Conservation (phyloP, 345 rosid genomes). For the Erucastrum elatum region DNA sequence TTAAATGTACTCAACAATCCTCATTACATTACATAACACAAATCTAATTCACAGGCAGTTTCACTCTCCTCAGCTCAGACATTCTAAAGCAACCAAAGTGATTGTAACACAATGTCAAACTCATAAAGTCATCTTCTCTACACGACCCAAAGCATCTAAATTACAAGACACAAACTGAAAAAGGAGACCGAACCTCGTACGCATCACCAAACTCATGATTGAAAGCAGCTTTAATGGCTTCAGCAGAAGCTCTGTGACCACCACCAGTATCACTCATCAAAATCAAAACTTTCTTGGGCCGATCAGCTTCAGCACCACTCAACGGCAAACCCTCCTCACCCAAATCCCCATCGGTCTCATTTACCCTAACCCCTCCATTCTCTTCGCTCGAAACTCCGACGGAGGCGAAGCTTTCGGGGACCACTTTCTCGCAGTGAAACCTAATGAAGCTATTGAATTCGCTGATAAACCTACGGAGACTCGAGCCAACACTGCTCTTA, state of each 20-base stretch:
- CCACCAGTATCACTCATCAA: slow-evolving; percentile 99
- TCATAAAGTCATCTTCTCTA: not conserved
- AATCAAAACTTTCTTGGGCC: slow-evolving; percentile 80
- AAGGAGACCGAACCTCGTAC: slow-evolving; percentile 57
- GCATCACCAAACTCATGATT: slow-evolving; percentile 79
- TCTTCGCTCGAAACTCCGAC: slow-evolving; percentile 51
- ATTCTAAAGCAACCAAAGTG: not conserved
- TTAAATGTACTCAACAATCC: slow-evolving; percentile 22
- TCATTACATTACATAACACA: not conserved
- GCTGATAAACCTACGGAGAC: slow-evolving; percentile 46
- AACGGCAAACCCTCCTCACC: slow-evolving; percentile 59
- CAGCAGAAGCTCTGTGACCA: slow-evolving; percentile 97
- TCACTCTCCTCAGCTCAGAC: too few species aligned
- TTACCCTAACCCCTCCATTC: slow-evolving; percentile 50
- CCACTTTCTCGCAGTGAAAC: slow-evolving; percentile 70
- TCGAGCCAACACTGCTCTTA: slow-evolving; percentile 43
- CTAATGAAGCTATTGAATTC: slow-evolving; percentile 70
- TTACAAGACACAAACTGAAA: too few species aligned
- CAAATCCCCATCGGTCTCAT: slow-evolving; percentile 47
- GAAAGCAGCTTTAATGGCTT: slow-evolving; percentile 93
- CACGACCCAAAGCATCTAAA: too few species aligned
- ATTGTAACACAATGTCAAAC: not conserved
- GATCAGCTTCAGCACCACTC: slow-evolving; percentile 49
- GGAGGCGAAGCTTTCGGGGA: slow-evolving; percentile 81
- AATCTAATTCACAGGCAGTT: not conserved